Evolutionary conservation across 176 grass and related monocot genomes (phyloP), one percentile per base, ranked within the genome.

Genomic region (Bolboschoenus planiculmis): DNA sequence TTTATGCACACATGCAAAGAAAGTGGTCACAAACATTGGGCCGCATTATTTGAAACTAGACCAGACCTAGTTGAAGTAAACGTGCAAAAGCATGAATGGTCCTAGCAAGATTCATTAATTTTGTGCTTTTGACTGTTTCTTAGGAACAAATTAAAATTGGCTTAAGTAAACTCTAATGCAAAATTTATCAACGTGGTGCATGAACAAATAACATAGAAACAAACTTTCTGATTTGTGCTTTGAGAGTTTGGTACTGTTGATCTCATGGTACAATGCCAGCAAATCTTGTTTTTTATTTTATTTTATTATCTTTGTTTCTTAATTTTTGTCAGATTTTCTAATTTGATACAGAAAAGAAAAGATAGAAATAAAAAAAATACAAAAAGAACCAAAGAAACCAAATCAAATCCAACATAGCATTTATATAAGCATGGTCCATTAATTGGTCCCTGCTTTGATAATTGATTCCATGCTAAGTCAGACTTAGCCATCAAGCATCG

Each of bases 1-100:
- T 74, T 27, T n/a, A 74, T 74, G 40, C 40, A 68, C 64, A 68
- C n/a, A 68, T 68, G 15, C 63, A 36, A 37, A 37, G 15, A 66
- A 23, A 14, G 70, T 75, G 70, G 70, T 75, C 43, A 48, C 42
- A 50, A 29, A 11, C n/a, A n/a, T 27, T 59, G 48, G 26, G 70
- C 70, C 70, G 42, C 70, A 75, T 75, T 75, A 75, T 75, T 75
- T 75, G 70, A 75, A 74, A 75, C 24, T 48, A 75, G 70, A 48
- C 42, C 70, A 30, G 43, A 50, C 43, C 24, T 48, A 47, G 42
- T 40, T 75, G 43, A 75, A 75, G 24, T 75, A 75, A 75, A 50
- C 70, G 70, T 48, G 70, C 42, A 75, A 74, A 67, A 75, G 70
- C 70, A 29, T 75, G 39, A 50, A 75, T 75, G 11, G 21, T 47